These are phyloP conservation scores for Neodidymelliopsis sp. DNA, from an alignment of 2,329 filamentous ascomycete species.

Conservation along the genomic window DNA sequence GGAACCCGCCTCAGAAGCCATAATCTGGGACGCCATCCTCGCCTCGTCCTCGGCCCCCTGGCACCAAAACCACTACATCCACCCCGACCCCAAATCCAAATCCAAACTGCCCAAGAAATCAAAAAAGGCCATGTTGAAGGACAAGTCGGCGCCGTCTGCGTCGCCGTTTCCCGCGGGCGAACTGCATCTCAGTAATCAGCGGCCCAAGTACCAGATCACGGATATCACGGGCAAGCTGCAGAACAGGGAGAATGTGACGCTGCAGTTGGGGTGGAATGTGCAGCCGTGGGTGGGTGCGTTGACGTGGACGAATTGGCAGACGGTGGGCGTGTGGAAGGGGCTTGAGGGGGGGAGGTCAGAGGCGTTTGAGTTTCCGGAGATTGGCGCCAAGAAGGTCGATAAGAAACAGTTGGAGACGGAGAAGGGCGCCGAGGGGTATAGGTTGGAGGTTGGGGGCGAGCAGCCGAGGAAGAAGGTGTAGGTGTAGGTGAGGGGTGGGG, in stretches of 20 bases:
- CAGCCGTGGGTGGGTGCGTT: conserved; percentile 94
- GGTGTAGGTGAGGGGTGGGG: background rate
- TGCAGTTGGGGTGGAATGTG: conserved; percentile 92
- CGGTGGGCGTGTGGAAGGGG: conserved; percentile 68
- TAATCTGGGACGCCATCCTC: conserved; percentile 97
- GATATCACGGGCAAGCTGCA: conserved; percentile 83
- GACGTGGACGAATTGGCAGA: conserved; percentile 70
- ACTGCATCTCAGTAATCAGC: conserved; percentile 80
- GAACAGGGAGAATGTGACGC: conserved; percentile 73
- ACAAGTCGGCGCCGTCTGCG: conserved; percentile 10
- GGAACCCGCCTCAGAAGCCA: conserved; percentile 66
- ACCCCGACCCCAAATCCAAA: conserved; percentile 64
- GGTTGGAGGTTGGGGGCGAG: conserved; percentile 51
- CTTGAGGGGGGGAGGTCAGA: conserved; percentile 71
- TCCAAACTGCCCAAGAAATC: conserved; percentile 53
- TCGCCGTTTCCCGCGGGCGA: conserved; percentile 65
- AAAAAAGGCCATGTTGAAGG: conserved; percentile 25
- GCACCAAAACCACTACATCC: conserved; percentile 60
- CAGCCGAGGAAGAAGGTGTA: conserved; percentile 31
- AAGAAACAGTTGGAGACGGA: conserved; percentile 57
- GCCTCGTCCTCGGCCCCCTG: conserved; percentile 70
- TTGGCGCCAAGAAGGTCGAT: conserved; percentile 71
- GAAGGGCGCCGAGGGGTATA: conserved; percentile 58
- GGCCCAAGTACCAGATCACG: conserved; percentile 96
- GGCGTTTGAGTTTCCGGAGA: conserved; percentile 68